Percentiles rank a stretch among this genome's conserved stretches.
phyloP scores from a whole-genome alignment of 495 filamentous ascomycete species.

The Pyronema omphalodes region DNA sequence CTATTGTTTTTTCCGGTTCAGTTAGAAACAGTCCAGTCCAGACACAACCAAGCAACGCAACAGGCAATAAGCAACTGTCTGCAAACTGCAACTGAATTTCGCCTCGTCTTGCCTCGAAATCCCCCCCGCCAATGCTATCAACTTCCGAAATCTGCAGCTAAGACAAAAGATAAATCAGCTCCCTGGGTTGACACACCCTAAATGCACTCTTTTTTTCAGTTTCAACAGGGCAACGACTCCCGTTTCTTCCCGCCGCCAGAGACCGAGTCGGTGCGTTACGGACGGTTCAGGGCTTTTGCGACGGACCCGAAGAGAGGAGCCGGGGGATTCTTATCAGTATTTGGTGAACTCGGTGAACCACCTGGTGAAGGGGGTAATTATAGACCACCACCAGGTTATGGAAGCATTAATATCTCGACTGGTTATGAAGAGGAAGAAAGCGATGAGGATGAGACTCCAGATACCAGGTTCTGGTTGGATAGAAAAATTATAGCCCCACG shows the following conservation, averaged over 20 bases:
- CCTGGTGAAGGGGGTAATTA: neutral
- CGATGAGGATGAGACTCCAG: slow-evolving; percentile 20
- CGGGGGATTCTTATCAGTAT: slow-evolving; percentile 12
- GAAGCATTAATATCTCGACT: slow-evolving; percentile 13
- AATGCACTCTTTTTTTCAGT: slow-evolving; percentile 43
- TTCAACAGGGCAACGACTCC: slow-evolving; percentile 40
- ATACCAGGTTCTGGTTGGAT: slow-evolving; percentile 23
- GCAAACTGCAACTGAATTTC: too few species aligned
- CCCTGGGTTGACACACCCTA: neutral
- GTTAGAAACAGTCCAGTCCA: too few species aligned
- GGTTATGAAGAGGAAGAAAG: slow-evolving; percentile 19
- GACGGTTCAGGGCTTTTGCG: slow-evolving; percentile 41
- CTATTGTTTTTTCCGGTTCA: too few species aligned
- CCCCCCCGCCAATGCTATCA: neutral
- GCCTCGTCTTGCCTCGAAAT: neutral
- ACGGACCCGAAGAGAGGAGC: slow-evolving; percentile 19
- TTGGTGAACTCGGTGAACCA: slow-evolving; percentile 3
- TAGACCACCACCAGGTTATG: slow-evolving; percentile 18
- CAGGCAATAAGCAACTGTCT: too few species aligned
- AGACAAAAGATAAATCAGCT: neutral
- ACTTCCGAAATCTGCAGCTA: neutral
- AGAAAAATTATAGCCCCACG: slow-evolving; percentile 39
- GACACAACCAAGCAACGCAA: too few species aligned
- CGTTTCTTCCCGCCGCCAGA: slow-evolving; percentile 27
- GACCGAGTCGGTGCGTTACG: slow-evolving; percentile 34